These are phyloP conservation scores for Fusarium pseudograminearum DNA, from an alignment of 2,329 filamentous ascomycete genomes.

Conservation along the genomic window DNA sequence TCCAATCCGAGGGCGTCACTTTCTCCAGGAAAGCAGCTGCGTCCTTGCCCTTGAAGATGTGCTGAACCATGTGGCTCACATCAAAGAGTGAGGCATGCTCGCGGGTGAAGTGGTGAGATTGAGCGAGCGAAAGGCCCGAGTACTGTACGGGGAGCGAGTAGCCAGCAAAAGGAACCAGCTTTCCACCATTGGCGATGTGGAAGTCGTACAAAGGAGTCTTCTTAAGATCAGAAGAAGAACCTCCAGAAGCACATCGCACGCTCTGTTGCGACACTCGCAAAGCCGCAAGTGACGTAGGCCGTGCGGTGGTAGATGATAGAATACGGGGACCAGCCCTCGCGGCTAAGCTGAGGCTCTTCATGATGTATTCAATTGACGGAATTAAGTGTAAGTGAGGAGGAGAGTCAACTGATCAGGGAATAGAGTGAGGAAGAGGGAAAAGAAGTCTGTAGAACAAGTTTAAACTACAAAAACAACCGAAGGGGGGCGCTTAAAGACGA, in stretches of 20 bases:
- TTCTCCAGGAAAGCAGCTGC: constrained; percentile 84
- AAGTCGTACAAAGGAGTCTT: constrained; percentile 84
- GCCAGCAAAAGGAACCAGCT: constrained; percentile 97
- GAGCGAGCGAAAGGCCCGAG: constrained; percentile 77
- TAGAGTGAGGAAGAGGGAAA: constrained; percentile 11
- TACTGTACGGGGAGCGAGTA: constrained; percentile 96
- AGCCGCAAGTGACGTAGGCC: constrained; percentile 40
- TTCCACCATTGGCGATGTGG: constrained; percentile 81
- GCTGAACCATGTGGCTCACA: constrained; percentile 96
- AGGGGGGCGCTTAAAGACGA: constrained; percentile 22
- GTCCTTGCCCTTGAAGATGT: constrained; percentile 83
- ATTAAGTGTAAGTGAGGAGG: constrained; percentile 15
- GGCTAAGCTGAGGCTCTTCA: constrained; percentile 51
- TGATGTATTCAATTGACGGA: constrained; percentile 44
- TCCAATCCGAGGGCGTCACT: constrained; percentile 82
- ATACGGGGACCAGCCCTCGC: constrained; percentile 49
- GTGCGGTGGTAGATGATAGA: constrained; percentile 36
- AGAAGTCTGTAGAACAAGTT: constrained; percentile 13
- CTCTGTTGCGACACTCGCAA: constrained; percentile 39
- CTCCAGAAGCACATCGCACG: constrained; percentile 48
- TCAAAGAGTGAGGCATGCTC: constrained; percentile 92
- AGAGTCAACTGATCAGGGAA: constrained; percentile 36
- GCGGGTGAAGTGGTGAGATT: constrained; percentile 91
- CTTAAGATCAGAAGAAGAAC: constrained; percentile 54
- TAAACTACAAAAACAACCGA: constrained; percentile 23